phyloP scores from a whole-genome alignment of 2,329 filamentous ascomycete genomes.

The Knufia petricola region DNA sequence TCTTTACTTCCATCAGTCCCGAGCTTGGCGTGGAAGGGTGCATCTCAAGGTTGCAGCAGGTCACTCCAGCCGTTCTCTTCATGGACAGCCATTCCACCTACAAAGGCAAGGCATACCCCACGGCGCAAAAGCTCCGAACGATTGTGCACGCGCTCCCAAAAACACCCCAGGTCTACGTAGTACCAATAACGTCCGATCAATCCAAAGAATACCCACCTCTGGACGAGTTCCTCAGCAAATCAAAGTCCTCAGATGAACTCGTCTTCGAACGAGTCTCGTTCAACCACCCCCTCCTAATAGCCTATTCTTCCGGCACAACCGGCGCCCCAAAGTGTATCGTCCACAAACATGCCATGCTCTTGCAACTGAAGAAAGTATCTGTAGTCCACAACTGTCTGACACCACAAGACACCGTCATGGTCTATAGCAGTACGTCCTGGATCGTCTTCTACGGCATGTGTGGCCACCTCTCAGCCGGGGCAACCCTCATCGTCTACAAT shows the following conservation, averaged over 20 bases:
- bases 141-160: conserved; percentile 6
- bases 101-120: conserved; percentile 11
- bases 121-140: conserved; percentile 7
- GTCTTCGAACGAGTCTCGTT: conserved; percentile 32
- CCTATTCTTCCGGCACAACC: conserved; percentile 35
- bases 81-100: conserved; percentile 28
- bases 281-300: conserved; percentile 34
- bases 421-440: conserved; percentile 39
- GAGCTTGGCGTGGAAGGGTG: conserved; percentile 31
- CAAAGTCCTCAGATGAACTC: conserved; percentile 25
- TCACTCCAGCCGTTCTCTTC: conserved; percentile 32
- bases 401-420: conserved; percentile 32
- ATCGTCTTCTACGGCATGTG: conserved; percentile 37
- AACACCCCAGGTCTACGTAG: conserved; percentile 8
- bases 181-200: neutral
- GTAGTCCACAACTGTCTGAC: conserved; percentile 35
- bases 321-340: conserved; percentile 37
- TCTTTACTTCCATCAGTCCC: conserved; percentile 36
- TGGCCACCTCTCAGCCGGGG: conserved; percentile 31
- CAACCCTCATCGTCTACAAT: conserved; percentile 35
- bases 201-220: neutral
- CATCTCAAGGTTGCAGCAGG: conserved; percentile 31
- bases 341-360: conserved; percentile 34
- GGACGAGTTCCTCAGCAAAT: conserved; percentile 25
- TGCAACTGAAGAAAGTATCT: conserved; percentile 36